These are phyloP conservation scores for Raddia guianensis DNA, from an alignment of 176 grass and related monocot species.

Conservation along the genomic window DNA sequence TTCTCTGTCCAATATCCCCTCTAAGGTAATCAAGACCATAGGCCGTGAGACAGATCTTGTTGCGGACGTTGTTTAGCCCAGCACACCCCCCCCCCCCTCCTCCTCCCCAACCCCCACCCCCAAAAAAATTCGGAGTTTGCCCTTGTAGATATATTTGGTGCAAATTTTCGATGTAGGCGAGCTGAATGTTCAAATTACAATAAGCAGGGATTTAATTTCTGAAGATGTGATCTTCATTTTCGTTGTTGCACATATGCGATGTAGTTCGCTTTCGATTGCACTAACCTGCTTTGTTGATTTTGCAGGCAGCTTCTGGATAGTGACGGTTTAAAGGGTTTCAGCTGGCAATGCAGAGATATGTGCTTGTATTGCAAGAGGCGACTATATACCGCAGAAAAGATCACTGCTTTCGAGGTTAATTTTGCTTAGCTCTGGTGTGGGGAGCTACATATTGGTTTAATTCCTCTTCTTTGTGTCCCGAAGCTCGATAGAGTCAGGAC, in stretches of 20 bases:
- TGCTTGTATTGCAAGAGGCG: conserved; percentile 32
- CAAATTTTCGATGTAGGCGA: neutral
- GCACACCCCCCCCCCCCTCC: too few relatives aligned
- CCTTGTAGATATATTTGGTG: neutral
- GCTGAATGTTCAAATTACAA: neutral
- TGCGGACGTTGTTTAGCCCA: neutral
- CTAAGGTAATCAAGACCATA: neutral
- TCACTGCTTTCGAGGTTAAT: conserved; percentile 17
- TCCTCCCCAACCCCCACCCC: too few relatives aligned
- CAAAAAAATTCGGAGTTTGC: neutral
- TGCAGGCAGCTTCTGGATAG: conserved; percentile 11
- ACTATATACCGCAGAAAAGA: conserved; percentile 8
- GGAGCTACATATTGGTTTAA: neutral
- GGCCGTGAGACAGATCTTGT: neutral
- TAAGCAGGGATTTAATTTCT: neutral
- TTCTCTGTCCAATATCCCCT: neutral
- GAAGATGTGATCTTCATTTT: neutral
- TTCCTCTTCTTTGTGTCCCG: neutral
- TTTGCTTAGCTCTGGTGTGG: neutral
- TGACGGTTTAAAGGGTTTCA: neutral
- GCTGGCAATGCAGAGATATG: conserved; percentile 49
- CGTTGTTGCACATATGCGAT: neutral
- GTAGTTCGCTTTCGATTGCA: neutral
- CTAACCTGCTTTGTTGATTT: conserved; percentile 41
- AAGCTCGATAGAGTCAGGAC: conserved; percentile 5